phyloP scores from a whole-genome alignment of 164 flowering plant genomes.

The Vitis amurensis region DNA sequence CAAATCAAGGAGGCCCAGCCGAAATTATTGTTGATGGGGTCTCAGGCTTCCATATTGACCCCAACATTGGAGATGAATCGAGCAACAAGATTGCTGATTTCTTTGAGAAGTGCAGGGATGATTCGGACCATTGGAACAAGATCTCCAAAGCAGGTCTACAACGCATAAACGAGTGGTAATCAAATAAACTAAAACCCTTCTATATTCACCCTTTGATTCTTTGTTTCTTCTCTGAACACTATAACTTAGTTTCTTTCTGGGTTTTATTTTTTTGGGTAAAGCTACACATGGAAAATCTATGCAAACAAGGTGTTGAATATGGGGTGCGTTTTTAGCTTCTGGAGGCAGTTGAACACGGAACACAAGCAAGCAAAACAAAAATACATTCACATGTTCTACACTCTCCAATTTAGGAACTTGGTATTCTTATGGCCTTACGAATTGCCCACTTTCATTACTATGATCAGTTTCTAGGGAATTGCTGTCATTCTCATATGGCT shows the following conservation, averaged over 20 bases:
- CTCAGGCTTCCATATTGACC: constrained; percentile 63
- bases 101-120: constrained; percentile 48
- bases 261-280: constrained; percentile 25
- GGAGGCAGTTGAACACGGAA: constrained; percentile 75
- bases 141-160: constrained; percentile 36
- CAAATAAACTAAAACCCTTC: not conserved
- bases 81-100: constrained; percentile 51
- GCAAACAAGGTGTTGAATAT: constrained; percentile 82
- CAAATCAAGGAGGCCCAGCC: constrained; percentile 67
- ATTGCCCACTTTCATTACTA: not conserved
- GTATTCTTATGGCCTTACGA: constrained; percentile 24
- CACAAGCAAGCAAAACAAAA: constrained; percentile 78
- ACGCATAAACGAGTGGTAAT: constrained; percentile 55
- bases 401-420: constrained; percentile 67
- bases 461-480: too few species aligned
- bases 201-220: too few species aligned
- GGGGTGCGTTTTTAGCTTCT: constrained; percentile 80
- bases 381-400: constrained; percentile 84
- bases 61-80: constrained; percentile 49
- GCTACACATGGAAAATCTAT: constrained; percentile 98
- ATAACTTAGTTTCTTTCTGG: not conserved
- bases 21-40: constrained; percentile 61
- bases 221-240: not conserved
- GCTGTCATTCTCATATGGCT: not conserved
- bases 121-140: constrained; percentile 38